Conservation (phyloP, 169 alveolate species). For the Plasmodium berghei region DNA sequence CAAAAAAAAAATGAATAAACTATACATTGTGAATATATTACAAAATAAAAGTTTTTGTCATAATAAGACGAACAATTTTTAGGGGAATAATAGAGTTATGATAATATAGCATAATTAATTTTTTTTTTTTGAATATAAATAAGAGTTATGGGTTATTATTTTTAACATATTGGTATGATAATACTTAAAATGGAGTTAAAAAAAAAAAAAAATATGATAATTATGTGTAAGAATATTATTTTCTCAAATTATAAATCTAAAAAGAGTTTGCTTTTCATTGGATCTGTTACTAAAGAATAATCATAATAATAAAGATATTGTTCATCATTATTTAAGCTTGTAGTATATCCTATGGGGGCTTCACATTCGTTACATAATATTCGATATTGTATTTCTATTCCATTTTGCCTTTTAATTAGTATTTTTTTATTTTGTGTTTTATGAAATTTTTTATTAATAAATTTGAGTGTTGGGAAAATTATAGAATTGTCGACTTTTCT, state of each 20-base stretch:
- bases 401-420: conserved; percentile 35
- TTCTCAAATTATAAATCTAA: neutral
- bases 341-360: conserved; percentile 65
- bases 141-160: too few species aligned
- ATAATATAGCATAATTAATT: too few species aligned
- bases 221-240: too few species aligned
- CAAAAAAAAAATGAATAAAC: too few species aligned
- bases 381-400: conserved; percentile 54
- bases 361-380: conserved; percentile 68
- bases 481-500: conserved; percentile 71
- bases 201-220: too few species aligned
- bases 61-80: too few species aligned
- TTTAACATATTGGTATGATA: too few species aligned
- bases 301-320: conserved; percentile 50
- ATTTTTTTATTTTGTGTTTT: conserved; percentile 58
- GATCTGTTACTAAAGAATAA: conserved; percentile 52
- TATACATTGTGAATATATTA: too few species aligned
- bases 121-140: too few species aligned
- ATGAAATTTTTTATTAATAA: conserved; percentile 47
- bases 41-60: too few species aligned
- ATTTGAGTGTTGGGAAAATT: conserved; percentile 44
- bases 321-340: conserved; percentile 30
- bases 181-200: too few species aligned
- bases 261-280: conserved; percentile 48
- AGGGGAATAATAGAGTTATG: too few species aligned